phyloP scores from a whole-genome alignment of 1,139 yeast species.

The Suhomyces bokatorum region DNA sequence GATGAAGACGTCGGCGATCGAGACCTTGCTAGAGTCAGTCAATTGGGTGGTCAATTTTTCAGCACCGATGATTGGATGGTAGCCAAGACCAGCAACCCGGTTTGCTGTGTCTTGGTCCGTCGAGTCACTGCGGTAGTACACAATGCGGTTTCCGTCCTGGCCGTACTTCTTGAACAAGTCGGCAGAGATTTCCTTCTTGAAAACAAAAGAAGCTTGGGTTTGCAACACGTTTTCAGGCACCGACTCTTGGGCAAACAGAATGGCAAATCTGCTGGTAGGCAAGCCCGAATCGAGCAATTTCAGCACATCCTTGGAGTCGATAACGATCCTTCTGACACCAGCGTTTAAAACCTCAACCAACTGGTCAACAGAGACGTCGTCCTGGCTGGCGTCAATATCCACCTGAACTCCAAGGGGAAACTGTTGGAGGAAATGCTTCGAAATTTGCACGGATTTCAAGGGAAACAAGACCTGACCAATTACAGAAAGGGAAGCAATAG shows the following conservation, averaged over 20 bases:
- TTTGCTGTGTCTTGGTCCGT: conserved; percentile 30
- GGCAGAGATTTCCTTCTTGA: conserved; percentile 18
- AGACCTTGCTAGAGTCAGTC: conserved; percentile 31
- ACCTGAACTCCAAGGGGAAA: conserved; percentile 37
- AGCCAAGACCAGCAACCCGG: conserved; percentile 36
- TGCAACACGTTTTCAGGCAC: conserved; percentile 17
- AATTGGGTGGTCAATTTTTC: conserved; percentile 44
- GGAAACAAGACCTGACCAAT: conserved; percentile 44
- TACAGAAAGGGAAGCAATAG: conserved; percentile 32
- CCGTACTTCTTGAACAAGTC: conserved; percentile 23
- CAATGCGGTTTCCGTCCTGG: conserved; percentile 44
- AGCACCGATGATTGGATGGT: conserved; percentile 50
- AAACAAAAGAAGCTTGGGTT: conserved; percentile 27
- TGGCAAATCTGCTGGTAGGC: conserved; percentile 60
- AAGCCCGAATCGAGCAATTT: conserved; percentile 51
- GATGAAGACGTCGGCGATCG: conserved; percentile 55
- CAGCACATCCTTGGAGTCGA: conserved; percentile 33
- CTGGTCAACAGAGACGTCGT: conserved; percentile 35
- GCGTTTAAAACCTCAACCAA: conserved; percentile 61
- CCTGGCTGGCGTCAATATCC: conserved; percentile 35
- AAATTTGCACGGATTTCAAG: conserved; percentile 24
- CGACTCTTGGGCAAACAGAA: conserved; percentile 26
- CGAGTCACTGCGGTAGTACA: conserved; percentile 32
- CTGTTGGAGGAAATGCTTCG: conserved; percentile 37
- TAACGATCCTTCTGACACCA: conserved; percentile 61